Evolutionary conservation across 2,329 filamentous ascomycete genomes (phyloP), one percentile per base, ranked within the genome.

Genomic region (Microsporum ferrugineum): DNA sequence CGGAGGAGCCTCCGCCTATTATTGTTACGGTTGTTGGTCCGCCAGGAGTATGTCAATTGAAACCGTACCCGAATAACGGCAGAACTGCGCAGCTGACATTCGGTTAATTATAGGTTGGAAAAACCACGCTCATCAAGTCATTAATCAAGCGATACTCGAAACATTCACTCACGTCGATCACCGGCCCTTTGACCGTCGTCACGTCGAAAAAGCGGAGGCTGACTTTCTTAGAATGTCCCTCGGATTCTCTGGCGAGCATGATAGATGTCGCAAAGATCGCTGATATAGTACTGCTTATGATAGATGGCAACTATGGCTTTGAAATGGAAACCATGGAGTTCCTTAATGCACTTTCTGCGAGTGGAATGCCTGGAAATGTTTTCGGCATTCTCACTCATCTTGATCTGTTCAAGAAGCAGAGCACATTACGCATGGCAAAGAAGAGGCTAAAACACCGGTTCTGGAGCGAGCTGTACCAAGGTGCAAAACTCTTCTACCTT

Each of bases 261-360:
- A 91, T 99, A 65, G 94, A 99, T 74, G 83, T 96, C 61, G 89
- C 94, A 63, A 99, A 99, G 76, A 89, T 99, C 49, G 94, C 95
- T 17, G 94, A 99, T 73, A 96, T 99, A 69, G 89, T 97, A 4
- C 81, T 99, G 57, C 82, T 99, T 61, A 94, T 99, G 89, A 99
- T 99, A 68, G 94, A 99, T 71, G 95, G 94, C 61, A 97, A 97
- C 76, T 99, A 88, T 70, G 95, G 94, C 12, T 99, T 99, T 71
- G 94, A 99, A 77, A 99, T 99, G 94, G 94, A 99, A 80, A 99
- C 94, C 0, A 99, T 99, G 94, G 94, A 99, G 76, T 99, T 99
- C 64, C 78, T 99, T 70, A 97, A 96, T 68, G 86, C 96, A 17
- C 79, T 99, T 58, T 88, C 89, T n/a, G 85, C 90, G 1, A 95